Percentiles rank a stretch among this genome's conserved stretches.
Conservation (phyloP, 495 filamentous ascomycete genomes). For the Xylaria castorea region DNA sequence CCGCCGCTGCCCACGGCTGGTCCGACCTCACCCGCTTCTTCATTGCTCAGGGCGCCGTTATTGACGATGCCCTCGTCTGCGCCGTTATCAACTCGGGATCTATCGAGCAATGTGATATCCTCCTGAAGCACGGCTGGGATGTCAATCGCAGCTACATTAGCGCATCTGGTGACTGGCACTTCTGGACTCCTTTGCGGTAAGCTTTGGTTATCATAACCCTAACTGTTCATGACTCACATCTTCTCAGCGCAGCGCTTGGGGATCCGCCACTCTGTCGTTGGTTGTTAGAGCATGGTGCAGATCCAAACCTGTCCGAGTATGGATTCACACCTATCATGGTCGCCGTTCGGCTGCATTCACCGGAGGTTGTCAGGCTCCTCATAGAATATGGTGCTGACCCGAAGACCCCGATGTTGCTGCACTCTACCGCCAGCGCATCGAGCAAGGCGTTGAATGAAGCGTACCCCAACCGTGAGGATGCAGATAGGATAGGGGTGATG, state of each 20-base stretch:
- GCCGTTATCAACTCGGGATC: slow-evolving; percentile 29
- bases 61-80: slow-evolving; percentile 30
- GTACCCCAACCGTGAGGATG: slow-evolving; percentile 27
- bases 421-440: slow-evolving; percentile 29
- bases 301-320: slow-evolving; percentile 29
- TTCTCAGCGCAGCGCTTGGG: slow-evolving; percentile 26
- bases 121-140: slow-evolving; percentile 27
- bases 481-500: slow-evolving; percentile 30
- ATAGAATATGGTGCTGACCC: slow-evolving; percentile 30
- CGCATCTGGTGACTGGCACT: slow-evolving; percentile 28
- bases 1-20: slow-evolving; percentile 28
- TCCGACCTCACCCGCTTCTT: slow-evolving; percentile 31
- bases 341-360: slow-evolving; percentile 29
- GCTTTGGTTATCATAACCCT: not conserved
- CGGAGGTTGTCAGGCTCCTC: slow-evolving; percentile 25
- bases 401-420: slow-evolving; percentile 30
- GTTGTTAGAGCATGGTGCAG: slow-evolving; percentile 28
- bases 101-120: slow-evolving; percentile 26
- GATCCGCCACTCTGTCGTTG: slow-evolving; percentile 28
- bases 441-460: slow-evolving; percentile 20
- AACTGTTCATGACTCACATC: slow-evolving; percentile 15
- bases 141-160: slow-evolving; percentile 32
- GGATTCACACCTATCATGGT: slow-evolving; percentile 32
- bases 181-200: slow-evolving; percentile 30
- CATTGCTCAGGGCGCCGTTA: slow-evolving; percentile 27